Evolutionary conservation across 106 monocot species (phyloP), one percentile per base, ranked within the genome.

Genomic region (Apostasia shenzhenica): DNA sequence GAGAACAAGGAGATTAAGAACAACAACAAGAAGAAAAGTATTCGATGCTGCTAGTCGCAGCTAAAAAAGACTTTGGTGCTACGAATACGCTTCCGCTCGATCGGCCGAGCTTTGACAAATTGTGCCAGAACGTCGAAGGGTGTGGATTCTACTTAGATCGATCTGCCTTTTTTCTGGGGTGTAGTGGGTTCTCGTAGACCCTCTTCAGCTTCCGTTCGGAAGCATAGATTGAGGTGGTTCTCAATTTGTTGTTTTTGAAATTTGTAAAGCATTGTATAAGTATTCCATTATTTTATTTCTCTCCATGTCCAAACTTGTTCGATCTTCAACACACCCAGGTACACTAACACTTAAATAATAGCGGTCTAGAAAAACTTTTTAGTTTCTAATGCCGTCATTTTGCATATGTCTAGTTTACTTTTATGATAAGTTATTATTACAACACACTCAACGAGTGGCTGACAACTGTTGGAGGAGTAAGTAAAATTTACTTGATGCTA

Each of bases 101-200:
- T 52, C 14, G 2, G 54, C 40, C 14, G 59, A 41, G 41, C 14
- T 43, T 59, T 11, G 41, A 41, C 45, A 44, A 13, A 1, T 5
- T 43, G 14, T 8, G 37, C 11, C 42, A 2, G 14, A 42, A 53
- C 6, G 74, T 63, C 41, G 55, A 61, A 48, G 46, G 37, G 39
- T 57, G 49, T 42, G 7, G 9, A 1, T 43, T 14, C 69, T 85
- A 6, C 63, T 81, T 13, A 61, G 63, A 13, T 78, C 81, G 39
- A 85, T 85, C 61, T 26, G 80, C 81, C 11, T 67, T 71, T 38
- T 85, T 78, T 51, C 85, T 85, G 41, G 72, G 81, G 51, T 45
- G 47, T 63, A 81, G 67, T 44, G 81, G 81, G 3, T 81, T 85
- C 51, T 2, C 9, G 2, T 68, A 41, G 67, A 78, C 85, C 5